phyloP scores from a whole-genome alignment of 768 basidiomycete genomes.

The Russula virescens region DNA sequence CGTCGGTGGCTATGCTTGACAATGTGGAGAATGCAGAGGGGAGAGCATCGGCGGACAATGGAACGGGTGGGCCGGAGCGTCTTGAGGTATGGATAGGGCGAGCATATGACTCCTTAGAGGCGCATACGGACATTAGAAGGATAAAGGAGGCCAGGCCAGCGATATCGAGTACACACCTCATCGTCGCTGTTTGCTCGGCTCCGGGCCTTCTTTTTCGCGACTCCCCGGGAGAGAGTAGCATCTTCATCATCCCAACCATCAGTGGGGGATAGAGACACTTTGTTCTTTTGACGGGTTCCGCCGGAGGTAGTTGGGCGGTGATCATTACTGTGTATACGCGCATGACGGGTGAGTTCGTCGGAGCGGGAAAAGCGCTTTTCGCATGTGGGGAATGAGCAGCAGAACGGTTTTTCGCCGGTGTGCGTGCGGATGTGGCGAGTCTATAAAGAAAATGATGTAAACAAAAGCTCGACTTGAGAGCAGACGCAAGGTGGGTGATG shows the following conservation, averaged over 20 bases:
- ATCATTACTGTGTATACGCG: slow-evolving; percentile 81
- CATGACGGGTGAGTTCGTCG: slow-evolving; percentile 97
- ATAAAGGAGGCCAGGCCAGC: neutral
- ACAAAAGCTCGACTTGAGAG: neutral
- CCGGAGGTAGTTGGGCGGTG: slow-evolving; percentile 28
- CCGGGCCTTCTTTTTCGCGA: slow-evolving; percentile 47
- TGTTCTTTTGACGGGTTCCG: slow-evolving; percentile 10
- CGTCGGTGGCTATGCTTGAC: slow-evolving; percentile 77
- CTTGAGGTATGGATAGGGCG: slow-evolving; percentile 27
- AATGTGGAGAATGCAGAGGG: slow-evolving; percentile 47
- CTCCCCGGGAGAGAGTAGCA: slow-evolving; percentile 2
- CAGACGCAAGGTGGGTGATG: neutral
- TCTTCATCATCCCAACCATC: slow-evolving; percentile 23
- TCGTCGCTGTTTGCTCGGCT: slow-evolving; percentile 78
- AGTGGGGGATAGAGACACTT: slow-evolving; percentile 5
- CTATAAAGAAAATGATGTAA: slow-evolving; percentile 38
- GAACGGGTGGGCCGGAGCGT: slow-evolving; percentile 17
- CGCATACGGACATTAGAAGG: slow-evolving; percentile 18
- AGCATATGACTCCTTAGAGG: slow-evolving; percentile 35
- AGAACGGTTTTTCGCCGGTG: slow-evolving; percentile 96
- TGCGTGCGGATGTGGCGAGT: slow-evolving; percentile 98
- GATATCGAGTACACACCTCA: slow-evolving; percentile 53
- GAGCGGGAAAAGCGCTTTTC: slow-evolving; percentile 97
- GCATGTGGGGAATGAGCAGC: slow-evolving; percentile 88
- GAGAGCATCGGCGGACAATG: slow-evolving; percentile 28